These are phyloP conservation scores for Rhodotorula sp. DNA, from an alignment of 1,284 basidiomycete species.

Conservation along the genomic window DNA sequence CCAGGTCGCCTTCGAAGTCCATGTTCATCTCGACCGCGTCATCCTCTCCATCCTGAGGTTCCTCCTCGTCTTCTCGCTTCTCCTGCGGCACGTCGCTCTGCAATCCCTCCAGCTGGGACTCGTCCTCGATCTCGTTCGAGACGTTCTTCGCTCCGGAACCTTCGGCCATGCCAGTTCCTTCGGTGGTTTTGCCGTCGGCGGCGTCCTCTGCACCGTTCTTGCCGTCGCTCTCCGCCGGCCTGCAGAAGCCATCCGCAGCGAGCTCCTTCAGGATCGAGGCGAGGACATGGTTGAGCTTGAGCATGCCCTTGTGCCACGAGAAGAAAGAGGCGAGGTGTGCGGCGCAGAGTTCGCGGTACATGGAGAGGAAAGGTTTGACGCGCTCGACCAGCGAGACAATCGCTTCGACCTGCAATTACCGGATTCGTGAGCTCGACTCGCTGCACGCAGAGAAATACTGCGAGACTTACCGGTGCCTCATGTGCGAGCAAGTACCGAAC, in stretches of 20 bases:
- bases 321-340: conserved; percentile 60
- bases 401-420: background rate
- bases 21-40: conserved; percentile 55
- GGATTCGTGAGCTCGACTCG: background rate
- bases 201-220: conserved; percentile 53
- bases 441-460: background rate
- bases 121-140: conserved; percentile 88
- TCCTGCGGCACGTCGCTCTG: conserved; percentile 66
- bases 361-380: conserved; percentile 64
- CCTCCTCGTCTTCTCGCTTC: conserved; percentile 61
- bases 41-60: conserved; percentile 56
- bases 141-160: conserved; percentile 81
- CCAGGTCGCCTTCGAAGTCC: conserved; percentile 51
- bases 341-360: conserved; percentile 58
- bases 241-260: conserved; percentile 86
- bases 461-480: background rate
- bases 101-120: conserved; percentile 93
- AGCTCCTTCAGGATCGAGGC: conserved; percentile 71
- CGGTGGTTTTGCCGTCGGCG: conserved; percentile 56
- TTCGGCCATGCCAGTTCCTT: conserved; percentile 80
- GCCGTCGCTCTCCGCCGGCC: conserved; percentile 64
- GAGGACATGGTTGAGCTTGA: conserved; percentile 80
- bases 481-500: conserved; percentile 31
- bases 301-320: conserved; percentile 70
- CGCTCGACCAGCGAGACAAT: conserved; percentile 47